Evolutionary conservation across 2,329 filamentous ascomycete genomes (phyloP).

Genomic region (Trichophyton equinum): DNA sequence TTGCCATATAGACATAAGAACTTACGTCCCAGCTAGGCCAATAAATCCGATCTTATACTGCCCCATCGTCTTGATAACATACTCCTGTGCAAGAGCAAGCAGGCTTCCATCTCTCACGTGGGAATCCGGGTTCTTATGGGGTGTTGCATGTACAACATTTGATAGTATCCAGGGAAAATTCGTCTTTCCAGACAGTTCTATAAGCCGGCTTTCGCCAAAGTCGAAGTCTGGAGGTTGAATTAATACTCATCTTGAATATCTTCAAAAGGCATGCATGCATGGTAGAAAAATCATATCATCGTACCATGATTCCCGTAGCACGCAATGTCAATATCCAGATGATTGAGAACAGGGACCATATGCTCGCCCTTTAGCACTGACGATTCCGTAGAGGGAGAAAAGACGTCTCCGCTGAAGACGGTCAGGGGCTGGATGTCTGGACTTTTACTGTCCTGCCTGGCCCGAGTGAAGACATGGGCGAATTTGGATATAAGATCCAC

Average conservation of each 20-base stretch:
- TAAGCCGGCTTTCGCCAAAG: neutral
- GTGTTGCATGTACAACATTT: neutral
- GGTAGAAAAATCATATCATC: neutral
- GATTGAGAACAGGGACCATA: neutral
- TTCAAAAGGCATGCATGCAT: neutral
- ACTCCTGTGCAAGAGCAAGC: neutral
- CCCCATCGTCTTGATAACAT: neutral
- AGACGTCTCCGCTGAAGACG: neutral
- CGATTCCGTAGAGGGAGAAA: neutral
- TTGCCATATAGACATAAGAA: neutral
- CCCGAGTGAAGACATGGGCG: neutral
- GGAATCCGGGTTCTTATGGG: neutral
- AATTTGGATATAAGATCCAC: neutral
- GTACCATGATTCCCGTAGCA: neutral
- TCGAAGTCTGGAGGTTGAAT: neutral
- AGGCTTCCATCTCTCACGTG: neutral
- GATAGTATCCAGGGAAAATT: neutral
- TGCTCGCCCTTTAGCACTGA: neutral
- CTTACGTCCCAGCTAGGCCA: neutral
- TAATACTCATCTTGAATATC: neutral
- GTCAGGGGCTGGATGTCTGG: neutral
- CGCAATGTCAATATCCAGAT: neutral
- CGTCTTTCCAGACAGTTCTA: neutral
- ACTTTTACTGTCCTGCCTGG: neutral
- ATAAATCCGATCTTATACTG: neutral